Base-by-base conservation (phyloP, 768 basidiomycete genomes). In the Leccinum subtestaceum region DNA sequence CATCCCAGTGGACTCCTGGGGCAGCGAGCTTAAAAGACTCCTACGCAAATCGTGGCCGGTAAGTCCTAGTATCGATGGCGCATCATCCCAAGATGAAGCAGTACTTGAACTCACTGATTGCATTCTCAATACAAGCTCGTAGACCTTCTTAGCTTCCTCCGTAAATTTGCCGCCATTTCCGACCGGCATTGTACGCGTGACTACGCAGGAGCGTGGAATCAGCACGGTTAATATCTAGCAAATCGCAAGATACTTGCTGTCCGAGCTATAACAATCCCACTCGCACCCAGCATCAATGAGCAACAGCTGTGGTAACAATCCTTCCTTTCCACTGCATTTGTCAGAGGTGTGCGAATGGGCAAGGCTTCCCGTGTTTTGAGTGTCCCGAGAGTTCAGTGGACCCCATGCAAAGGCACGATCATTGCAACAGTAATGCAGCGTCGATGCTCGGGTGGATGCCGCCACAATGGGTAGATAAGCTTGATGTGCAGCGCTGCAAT, bases 271-370 rank as follows among this genome's bases (percentile, higher is more conserved):
- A 65, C 81, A 80, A 17, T 77, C 69, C 86, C 85, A 95, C 75
- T 98, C 96, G 67, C 95, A 95, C 0, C 95, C 95, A 1, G 96
- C 96, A 65, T 98, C 96, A 61, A 96, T 95, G 32, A 96, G 82
- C 5, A 96, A 78, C 7, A 96, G 89, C 70, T 91, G 86, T 0
- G 88, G 86, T 32, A 75, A 63, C 52, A 88, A 63, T 15, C 79
- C 70, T 53, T 76, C 52, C 10, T 52, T 50, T n/a, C 11, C 43
- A 9, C 5, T 11, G 12, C 27, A 12, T 9, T 52, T 32, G 17
- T n/a, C 60, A 36, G 53, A 55, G 9, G 73, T 63, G 12, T 76
- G 69, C 8, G 70, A 72, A 40, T 78, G 76, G 4, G 78, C 74
- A 32, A 89, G 72, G 0, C 74, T 74, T 38, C 78, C 77, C 19